Evolutionary conservation across 139 green algal genomes (phyloP), one percentile per base, ranked within the genome.

Genomic region (Pycnococcus provasolii): DNA sequence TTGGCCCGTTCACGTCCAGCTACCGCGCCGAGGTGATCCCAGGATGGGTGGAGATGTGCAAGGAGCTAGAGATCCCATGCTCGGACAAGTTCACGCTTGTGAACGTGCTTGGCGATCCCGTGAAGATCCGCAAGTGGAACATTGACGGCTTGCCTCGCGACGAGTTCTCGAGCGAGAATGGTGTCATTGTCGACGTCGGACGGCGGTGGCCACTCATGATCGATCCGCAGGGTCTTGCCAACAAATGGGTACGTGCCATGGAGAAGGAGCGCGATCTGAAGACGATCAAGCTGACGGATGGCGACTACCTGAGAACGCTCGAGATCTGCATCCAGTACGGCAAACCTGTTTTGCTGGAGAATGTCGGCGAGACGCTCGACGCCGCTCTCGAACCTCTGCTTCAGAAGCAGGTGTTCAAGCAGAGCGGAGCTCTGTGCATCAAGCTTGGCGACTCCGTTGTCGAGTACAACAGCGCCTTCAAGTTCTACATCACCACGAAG

Each of bases 401-500:
- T 52, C 77, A 88, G 2, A 82, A 81, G 68, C 70, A 76, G 62
- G 85, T 76, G 5, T 92, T 91, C 83, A 90, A 90, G 75, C 79
- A 90, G 57, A 79, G 68, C 41, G 76, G 77, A 39, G 53, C 60
- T 11, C 45, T 80, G 44, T 81, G 60, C 66, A 90, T 91, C 66
- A 66, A 76, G 1, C 72, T 91, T n/a, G 85, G 87, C 3, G 87
- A 94, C 67, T 63, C 74, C 6, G 80, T 74, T 5, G 82, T 94
- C 15, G 84, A 90, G 78, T 94, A 90, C 79, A 74, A 64, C 53
- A 76, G 85, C 37, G 59, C 81, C 57, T 94, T 94, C 76, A 79
- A 76, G 70, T 88, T 94, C 76, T 94, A 91, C 79, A 90, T 94
- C 71, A 94, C 87, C 62, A 92, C 87, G 45, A 90, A 91, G 74